Base-by-base conservation (phyloP, 768 basidiomycete species). In the Hirschioporus abietinus region DNA sequence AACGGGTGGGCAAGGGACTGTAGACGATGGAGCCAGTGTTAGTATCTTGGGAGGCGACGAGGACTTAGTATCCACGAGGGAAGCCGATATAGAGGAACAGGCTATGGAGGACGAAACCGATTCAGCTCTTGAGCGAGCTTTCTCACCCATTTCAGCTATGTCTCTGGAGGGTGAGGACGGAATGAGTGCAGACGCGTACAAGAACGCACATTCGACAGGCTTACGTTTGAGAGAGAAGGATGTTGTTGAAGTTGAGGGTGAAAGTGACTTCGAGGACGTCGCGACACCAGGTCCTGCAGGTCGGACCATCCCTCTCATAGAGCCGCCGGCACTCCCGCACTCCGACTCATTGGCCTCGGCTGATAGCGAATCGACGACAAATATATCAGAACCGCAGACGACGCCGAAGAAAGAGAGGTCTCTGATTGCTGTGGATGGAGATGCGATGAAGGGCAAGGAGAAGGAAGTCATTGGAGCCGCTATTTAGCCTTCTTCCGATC, bases 1-100 rank as follows among this genome's bases (percentile, higher is more conserved):
- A 70, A 87, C 88, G 6, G 87, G 85, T 18, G 76, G 75, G 15
- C 77, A 81, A 35, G 77, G 86, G 61, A 86, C 83, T 66, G 76
- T 79, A n/a, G 75, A 74, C 30, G 73, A 73, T 17, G 85, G 86
- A 17, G 59, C 24, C 60, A 42, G 62, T 24, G 64, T 35, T 62
- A 57, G 63, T 35, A 60, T 63, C 36, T 7, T 52, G 27, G 60
- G 64, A 17, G 60, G 63, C 24, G 64, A 65, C n/a, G 26, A n/a
- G 17, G 42, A 52, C 12, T 20, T 61, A 17, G 60, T 24, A 61
- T 61, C 30, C 60, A 61, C 42, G 12, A 59, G 34, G 63, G 76
- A 75, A 63, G 66, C n/a, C 0, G 68, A 68, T 5, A 73, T 72
- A 24, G 71, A 73, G 24, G 68, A 66, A 17, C 59, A 63, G 35